phyloP scores from a whole-genome alignment of 2,329 filamentous ascomycete genomes.

The Xylaria sp. region DNA sequence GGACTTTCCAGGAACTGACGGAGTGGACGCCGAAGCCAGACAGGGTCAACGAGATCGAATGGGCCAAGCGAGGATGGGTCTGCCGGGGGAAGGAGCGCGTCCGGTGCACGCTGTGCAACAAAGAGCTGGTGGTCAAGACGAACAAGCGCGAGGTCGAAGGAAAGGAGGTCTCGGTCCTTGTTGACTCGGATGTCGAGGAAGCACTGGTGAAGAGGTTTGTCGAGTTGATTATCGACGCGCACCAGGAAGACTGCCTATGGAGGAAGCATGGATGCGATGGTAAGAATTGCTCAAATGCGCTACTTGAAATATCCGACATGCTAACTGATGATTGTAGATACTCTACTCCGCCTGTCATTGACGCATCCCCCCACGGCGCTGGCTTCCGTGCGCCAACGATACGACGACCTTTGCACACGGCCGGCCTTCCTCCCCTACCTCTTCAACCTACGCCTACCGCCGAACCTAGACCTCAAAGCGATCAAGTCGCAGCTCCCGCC shows the following conservation, averaged over 20 bases:
- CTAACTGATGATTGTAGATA: conserved; percentile 46
- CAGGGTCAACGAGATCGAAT: conserved; percentile 83
- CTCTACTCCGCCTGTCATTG: conserved; percentile 64
- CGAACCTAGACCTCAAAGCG: conserved; percentile 53
- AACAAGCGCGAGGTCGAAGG: conserved; percentile 62
- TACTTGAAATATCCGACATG: conserved; percentile 1
- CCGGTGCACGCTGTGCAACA: conserved; percentile 81
- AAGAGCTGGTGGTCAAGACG: conserved; percentile 81
- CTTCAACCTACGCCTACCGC: conserved; percentile 62
- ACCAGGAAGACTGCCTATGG: conserved; percentile 85
- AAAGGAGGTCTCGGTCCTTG: conserved; percentile 54
- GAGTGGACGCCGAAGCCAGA: conserved; percentile 94
- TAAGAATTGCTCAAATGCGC: conserved; percentile 40
- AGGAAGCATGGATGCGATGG: conserved; percentile 83
- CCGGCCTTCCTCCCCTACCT: conserved; percentile 62
- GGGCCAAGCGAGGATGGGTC: conserved; percentile 91
- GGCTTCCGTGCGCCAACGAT: conserved; percentile 61
- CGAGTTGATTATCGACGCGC: conserved; percentile 72
- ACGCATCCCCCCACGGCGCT: conserved; percentile 64
- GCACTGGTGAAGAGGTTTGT: conserved; percentile 77
- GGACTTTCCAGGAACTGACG: conserved; percentile 88
- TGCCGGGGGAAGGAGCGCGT: conserved; percentile 84
- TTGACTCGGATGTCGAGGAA: conserved; percentile 66
- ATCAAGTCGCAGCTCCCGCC: conserved; percentile 53
- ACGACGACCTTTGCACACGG: conserved; percentile 62